Conservation (phyloP, 192 early-diverging fungal genomes). For the Coemansia sp. region DNA sequence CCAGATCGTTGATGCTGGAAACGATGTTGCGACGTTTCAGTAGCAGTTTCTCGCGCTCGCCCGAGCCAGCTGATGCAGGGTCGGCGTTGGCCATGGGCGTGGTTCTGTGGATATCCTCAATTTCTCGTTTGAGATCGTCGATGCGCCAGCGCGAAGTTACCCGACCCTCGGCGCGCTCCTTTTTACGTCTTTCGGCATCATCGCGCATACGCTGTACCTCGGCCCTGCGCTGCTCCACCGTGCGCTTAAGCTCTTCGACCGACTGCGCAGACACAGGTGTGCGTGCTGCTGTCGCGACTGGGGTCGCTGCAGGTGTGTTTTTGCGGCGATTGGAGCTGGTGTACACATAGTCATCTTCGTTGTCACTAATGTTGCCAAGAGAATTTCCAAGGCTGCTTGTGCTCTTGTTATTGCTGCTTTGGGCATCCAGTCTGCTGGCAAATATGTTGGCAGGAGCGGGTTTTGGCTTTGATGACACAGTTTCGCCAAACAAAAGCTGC, state of each 20-base stretch:
- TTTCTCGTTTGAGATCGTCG: slow-evolving; percentile 50
- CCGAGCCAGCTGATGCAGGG: neutral
- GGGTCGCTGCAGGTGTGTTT: slow-evolving; percentile 4
- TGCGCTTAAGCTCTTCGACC: slow-evolving; percentile 34
- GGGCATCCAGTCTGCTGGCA: neutral
- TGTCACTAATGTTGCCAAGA: slow-evolving; percentile 10
- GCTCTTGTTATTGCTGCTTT: neutral
- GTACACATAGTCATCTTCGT: slow-evolving; percentile 18
- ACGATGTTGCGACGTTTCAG: slow-evolving; percentile 30
- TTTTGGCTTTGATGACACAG: neutral
- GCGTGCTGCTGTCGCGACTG: neutral
- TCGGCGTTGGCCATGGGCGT: slow-evolving; percentile 7
- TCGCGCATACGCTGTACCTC: slow-evolving; percentile 11
- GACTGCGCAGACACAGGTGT: slow-evolving; percentile 18
- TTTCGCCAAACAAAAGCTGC: slow-evolving; percentile 46
- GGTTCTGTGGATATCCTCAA: slow-evolving; percentile 40
- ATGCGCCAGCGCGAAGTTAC: slow-evolving; percentile 44
- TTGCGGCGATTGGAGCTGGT: slow-evolving; percentile 41
- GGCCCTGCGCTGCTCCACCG: slow-evolving; percentile 28
- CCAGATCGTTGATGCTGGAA: slow-evolving; percentile 29
- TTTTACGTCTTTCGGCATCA: slow-evolving; percentile 11
- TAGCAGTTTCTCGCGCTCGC: slow-evolving; percentile 21
- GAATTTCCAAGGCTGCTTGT: slow-evolving; percentile 1
- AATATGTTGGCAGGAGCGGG: neutral
- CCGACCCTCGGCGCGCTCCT: slow-evolving; percentile 38